phyloP scores from a whole-genome alignment of 108 stramenopile species.

The Nannochloropsis gaditana region DNA sequence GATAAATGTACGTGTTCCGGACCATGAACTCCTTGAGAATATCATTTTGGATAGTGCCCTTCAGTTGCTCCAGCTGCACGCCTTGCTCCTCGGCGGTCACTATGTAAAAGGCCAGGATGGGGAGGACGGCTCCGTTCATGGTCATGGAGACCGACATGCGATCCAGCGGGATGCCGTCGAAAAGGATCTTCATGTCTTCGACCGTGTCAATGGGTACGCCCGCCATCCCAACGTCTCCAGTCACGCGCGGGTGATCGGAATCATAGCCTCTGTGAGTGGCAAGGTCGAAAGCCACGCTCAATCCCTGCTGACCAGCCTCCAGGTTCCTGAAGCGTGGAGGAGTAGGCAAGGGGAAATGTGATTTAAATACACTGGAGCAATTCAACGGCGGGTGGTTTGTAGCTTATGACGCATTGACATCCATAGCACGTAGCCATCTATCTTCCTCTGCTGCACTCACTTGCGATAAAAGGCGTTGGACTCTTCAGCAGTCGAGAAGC shows the following conservation, averaged over 20 bases:
- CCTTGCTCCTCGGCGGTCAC: constrained; percentile 77
- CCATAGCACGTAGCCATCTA: too few species aligned
- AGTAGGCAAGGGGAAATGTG: too few species aligned
- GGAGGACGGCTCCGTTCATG: constrained; percentile 91
- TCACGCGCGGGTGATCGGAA: constrained; percentile 85
- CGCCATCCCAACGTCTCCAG: constrained; percentile 98
- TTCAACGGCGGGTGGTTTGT: too few species aligned
- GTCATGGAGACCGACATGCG: constrained; percentile 95
- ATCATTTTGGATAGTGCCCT: constrained; percentile 98
- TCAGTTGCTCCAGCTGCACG: constrained; percentile 54
- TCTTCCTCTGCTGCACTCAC: background rate
- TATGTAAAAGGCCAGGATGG: constrained; percentile 86
- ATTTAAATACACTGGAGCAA: too few species aligned
- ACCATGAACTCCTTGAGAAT: constrained; percentile 98
- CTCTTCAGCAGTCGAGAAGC: constrained; percentile 95
- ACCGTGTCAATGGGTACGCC: constrained; percentile 92
- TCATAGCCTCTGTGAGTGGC: constrained; percentile 98
- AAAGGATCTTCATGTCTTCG: constrained; percentile 91
- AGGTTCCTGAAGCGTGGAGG: constrained; percentile 56
- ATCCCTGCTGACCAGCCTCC: constrained; percentile 84
- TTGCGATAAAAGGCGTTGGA: constrained; percentile 65
- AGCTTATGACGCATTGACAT: too few species aligned
- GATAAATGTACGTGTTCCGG: constrained; percentile 94
- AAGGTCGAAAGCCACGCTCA: constrained; percentile 92
- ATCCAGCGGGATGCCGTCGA: constrained; percentile 90